Conservation (phyloP, 129 eudicot genomes). For the Saposhnikovia divaricata region DNA sequence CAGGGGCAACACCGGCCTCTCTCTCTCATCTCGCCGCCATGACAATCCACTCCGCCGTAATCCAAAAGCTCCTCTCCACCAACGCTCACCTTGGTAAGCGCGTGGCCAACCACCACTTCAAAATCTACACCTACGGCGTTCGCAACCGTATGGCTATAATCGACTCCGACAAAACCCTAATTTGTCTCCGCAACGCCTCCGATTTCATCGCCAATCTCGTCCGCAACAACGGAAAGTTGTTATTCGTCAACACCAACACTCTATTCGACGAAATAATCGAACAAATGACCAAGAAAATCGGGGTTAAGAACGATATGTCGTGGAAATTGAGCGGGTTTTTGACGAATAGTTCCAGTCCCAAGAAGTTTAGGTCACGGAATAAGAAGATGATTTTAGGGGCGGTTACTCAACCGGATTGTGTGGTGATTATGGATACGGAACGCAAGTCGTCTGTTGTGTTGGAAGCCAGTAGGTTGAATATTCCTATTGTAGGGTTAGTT, state of each 20-base stretch:
- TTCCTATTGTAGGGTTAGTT: slow-evolving; percentile 82
- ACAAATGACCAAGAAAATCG: slow-evolving; percentile 49
- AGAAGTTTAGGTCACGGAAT: slow-evolving; percentile 61
- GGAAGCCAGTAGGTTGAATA: slow-evolving; percentile 64
- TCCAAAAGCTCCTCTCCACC: slow-evolving; percentile 74
- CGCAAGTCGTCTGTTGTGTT: slow-evolving; percentile 57
- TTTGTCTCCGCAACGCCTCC: slow-evolving; percentile 81
- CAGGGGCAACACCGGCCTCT: no score
- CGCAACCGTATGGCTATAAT: slow-evolving; percentile 57
- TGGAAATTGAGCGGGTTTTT: slow-evolving; percentile 84
- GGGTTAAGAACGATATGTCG: slow-evolving; percentile 42
- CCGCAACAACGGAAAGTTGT: slow-evolving; percentile 42
- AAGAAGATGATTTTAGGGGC: slow-evolving; percentile 57
- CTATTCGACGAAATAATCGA: slow-evolving; percentile 62
- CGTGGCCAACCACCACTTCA: slow-evolving; percentile 65
- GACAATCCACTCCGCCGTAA: slow-evolving; percentile 75
- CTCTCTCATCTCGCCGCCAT: slow-evolving; percentile 7
- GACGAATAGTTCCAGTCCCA: slow-evolving; percentile 72
- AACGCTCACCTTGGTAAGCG: slow-evolving; percentile 81
- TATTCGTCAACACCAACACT: slow-evolving; percentile 79
- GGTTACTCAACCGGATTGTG: slow-evolving; percentile 61
- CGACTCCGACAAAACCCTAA: slow-evolving; percentile 88
- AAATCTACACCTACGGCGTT: slow-evolving; percentile 62
- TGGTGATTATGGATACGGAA: slow-evolving; percentile 72
- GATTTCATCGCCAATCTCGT: slow-evolving; percentile 60